Evolutionary conservation across 2,329 filamentous ascomycete species (phyloP).

Genomic region (Lecanosticta acicola): DNA sequence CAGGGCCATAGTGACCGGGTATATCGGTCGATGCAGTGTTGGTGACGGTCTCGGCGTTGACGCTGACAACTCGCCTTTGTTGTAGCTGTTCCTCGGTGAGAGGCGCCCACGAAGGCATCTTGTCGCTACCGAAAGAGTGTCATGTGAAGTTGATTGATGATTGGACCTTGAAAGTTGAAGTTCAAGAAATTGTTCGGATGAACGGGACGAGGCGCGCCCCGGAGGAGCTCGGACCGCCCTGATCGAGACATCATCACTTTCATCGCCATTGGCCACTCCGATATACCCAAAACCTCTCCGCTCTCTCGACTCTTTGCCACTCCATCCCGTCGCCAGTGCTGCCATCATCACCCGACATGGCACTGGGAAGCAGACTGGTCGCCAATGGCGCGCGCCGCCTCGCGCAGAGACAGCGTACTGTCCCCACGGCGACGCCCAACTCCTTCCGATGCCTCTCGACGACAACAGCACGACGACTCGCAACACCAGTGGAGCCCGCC

Average conservation of each 20-base stretch:
- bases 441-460: constrained; percentile 59
- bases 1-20: constrained; percentile 74
- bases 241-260: not conserved
- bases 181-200: constrained; percentile 6
- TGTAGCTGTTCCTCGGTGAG: constrained; percentile 53
- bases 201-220: not conserved
- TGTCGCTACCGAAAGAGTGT: no score
- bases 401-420: no score
- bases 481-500: constrained; percentile 44
- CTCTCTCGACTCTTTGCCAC: constrained; percentile 5
- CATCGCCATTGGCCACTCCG: constrained; percentile 9
- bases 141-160: no score
- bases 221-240: not conserved
- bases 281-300: constrained; percentile 2
- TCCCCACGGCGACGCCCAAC: constrained; percentile 26
- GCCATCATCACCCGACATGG: constrained; percentile 20
- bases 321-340: constrained; percentile 31
- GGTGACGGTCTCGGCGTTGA: constrained; percentile 85
- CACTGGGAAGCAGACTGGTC: constrained; percentile 70
- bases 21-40: constrained; percentile 87
- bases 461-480: constrained; percentile 57
- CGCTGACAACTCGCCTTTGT: constrained; percentile 71
- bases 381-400: constrained; percentile 57
- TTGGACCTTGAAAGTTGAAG: not conserved
- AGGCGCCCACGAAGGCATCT: constrained; percentile 30